A percentile compares a stretch with the other conserved stretches of the same genome.
These are phyloP conservation scores for Withania somnifera DNA, from an alignment of 305 asterid genomes.

Conservation along the genomic window DNA sequence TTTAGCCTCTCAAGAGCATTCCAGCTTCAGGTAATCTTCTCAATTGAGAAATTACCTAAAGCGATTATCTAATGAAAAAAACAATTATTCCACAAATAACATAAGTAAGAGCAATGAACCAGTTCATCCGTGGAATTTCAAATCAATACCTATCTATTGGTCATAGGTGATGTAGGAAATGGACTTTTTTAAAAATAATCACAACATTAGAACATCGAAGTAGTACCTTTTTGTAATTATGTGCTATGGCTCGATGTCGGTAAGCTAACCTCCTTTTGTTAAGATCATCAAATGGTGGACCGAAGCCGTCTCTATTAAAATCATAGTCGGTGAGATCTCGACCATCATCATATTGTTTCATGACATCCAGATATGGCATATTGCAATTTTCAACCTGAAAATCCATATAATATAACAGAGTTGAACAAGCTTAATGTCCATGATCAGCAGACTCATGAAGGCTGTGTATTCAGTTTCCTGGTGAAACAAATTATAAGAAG, in stretches of 20 bases:
- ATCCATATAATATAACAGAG: neutral
- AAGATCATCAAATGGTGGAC: constrained; percentile 43
- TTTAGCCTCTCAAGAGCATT: neutral
- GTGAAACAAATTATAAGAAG: neutral
- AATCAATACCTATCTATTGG: neutral
- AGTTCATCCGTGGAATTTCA: neutral
- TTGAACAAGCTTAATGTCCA: neutral
- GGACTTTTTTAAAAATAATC: neutral
- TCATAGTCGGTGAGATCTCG: constrained; percentile 34
- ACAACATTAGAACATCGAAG: neutral
- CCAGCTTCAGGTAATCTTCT: neutral
- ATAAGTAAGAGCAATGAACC: neutral
- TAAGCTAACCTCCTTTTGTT: constrained; percentile 70
- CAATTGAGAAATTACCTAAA: neutral
- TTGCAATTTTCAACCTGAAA: constrained; percentile 58
- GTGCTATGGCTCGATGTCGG: constrained; percentile 56
- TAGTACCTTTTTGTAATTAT: constrained; percentile 67
- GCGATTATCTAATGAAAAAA: neutral
- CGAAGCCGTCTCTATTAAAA: constrained; percentile 57
- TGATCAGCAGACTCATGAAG: neutral
- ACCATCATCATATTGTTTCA: constrained; percentile 57
- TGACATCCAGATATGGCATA: constrained; percentile 63
- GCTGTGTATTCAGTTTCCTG: neutral
- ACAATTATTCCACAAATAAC: neutral
- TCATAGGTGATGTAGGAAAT: neutral